Evolutionary conservation across 495 filamentous ascomycete species (phyloP), one percentile per base, ranked within the genome.

Genomic region (Aspergillus campestris): DNA sequence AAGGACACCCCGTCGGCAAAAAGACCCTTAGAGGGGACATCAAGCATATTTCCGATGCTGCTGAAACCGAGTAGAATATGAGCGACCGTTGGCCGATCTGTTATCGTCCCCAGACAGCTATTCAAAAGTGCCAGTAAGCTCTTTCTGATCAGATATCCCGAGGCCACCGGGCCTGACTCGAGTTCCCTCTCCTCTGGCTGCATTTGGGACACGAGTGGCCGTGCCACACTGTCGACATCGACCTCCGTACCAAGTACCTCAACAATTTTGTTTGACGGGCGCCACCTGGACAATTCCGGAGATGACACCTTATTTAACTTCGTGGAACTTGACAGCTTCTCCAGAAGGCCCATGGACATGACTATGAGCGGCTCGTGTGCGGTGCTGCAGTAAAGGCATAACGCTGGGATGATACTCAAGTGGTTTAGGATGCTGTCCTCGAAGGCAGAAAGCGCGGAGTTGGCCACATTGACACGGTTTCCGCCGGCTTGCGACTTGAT

Each of bases 381-480:
- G 32, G 87, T 79, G 33, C 86, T 85, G 53, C 87, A 87, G 58
- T 90, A 97, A 3, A 85, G 73, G 18, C 87, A 89, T 27, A 97
- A 66, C 45, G 85, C 79, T 6, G 85, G 81, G 34, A 96, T 71
- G 34, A 95, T 66, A 11, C 73, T 60, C 31, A 97, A 65, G 52
- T 89, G 83, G 52, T 82, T 86, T 43, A 95, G 72, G 33, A 99
- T 72, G 18, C 86, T 91, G 51, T 97, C 94, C 62, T 99, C 94
- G 58, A 97, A 89, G 1, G 84, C 88, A 10, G 81, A 71, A 43
- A 91, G 82, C 3, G 86, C 74, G 7, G 80, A 75, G 56, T 90
- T 90, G 1, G 81, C 76, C 12, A 87, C 80, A 32, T 64, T 62
- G 15, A 60, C 64, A 43, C 66, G 68, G 43, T 57, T 66, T 28